These are phyloP conservation scores for Penicillium egyptiacum DNA, from an alignment of 495 filamentous ascomycete genomes.

Conservation along the genomic window DNA sequence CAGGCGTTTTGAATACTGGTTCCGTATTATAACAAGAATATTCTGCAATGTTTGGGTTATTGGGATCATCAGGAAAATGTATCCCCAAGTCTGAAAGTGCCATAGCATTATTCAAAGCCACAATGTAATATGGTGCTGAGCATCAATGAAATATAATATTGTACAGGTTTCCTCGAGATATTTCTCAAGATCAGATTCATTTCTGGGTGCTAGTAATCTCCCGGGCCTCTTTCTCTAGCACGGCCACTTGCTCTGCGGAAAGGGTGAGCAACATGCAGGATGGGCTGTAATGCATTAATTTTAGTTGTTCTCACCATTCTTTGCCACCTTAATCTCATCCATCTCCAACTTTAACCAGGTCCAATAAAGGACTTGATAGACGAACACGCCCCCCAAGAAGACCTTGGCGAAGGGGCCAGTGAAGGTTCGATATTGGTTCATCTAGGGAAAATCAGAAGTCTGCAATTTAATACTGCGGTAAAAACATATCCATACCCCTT, in stretches of 20 bases:
- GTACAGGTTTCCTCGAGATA: not conserved
- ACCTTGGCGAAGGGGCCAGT: conserved; percentile 78
- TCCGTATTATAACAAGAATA: conserved; percentile 1
- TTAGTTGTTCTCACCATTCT: conserved; percentile 45
- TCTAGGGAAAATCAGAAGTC: conserved; percentile 38
- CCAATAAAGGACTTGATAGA: conserved; percentile 85
- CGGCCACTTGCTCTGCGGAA: conserved; percentile 40
- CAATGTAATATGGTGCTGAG: conserved; percentile 19
- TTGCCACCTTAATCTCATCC: conserved; percentile 65
- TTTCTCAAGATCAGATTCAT: conserved; percentile 11
- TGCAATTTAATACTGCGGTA: not conserved
- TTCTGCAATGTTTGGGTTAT: not conserved
- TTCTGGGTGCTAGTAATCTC: conserved; percentile 39
- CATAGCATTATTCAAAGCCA: not conserved
- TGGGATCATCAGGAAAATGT: not conserved
- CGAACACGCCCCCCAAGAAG: conserved; percentile 81
- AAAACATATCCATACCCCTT: conserved; percentile 23
- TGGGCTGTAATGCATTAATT: not conserved
- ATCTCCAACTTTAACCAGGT: conserved; percentile 84
- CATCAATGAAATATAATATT: conserved; percentile 3
- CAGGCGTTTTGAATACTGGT: conserved; percentile 4
- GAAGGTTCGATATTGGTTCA: conserved; percentile 77
- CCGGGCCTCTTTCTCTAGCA: conserved; percentile 44
- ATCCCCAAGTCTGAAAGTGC: not conserved
- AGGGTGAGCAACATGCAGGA: conserved; percentile 4